Base-by-base conservation (phyloP, 208 protist genomes). In the Entamoeba moshkovskii region DNA sequence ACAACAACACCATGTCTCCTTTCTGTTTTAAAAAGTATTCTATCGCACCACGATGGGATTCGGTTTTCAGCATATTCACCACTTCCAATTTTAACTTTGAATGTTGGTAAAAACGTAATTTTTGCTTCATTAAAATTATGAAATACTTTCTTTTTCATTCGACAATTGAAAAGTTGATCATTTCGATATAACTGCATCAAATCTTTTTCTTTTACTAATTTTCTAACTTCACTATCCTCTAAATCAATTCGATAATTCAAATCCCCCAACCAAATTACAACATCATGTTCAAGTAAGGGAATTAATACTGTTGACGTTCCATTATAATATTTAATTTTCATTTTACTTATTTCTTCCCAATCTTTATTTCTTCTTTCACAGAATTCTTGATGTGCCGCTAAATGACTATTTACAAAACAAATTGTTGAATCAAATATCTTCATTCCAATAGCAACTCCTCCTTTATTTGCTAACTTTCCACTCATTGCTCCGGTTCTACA, bases 221-320 rank as follows among this genome's bases (percentile, higher is more conserved):
- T 46, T 16, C 92, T 11, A 29, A 59, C 92, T 66, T 44, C 49
- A 25, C 66, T 44, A 45, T 44, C 38, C 0, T 91, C 13, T 8
- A 94, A 91, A 95, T 98, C 97, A 91, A 98, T 96, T 91, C 98
- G 97, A 95, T 98, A 99, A 96, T 99, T 99, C 16, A 99, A 96
- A 92, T 99, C 98, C 1, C 98, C 98, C 45, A 97, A 97, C 93
- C 98, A 98, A 73, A 98, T 97, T 25, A 97, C 96, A 46, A 97
- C 93, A 95, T 98, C 97, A 94, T 97, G 98, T 93, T 97, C 96
- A 94, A 98, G 96, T 15, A 96, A 95, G 44, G 52, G 42, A 93
- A 52, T 52, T 22, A 5, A 52, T 8, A 66, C 6, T 66, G 29
- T 3, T 66, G 52, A 66, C 3, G 52, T 33, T 29, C 1, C 1